Base-by-base conservation (phyloP, 1,139 yeast genomes). In the Hansenula sp. region DNA sequence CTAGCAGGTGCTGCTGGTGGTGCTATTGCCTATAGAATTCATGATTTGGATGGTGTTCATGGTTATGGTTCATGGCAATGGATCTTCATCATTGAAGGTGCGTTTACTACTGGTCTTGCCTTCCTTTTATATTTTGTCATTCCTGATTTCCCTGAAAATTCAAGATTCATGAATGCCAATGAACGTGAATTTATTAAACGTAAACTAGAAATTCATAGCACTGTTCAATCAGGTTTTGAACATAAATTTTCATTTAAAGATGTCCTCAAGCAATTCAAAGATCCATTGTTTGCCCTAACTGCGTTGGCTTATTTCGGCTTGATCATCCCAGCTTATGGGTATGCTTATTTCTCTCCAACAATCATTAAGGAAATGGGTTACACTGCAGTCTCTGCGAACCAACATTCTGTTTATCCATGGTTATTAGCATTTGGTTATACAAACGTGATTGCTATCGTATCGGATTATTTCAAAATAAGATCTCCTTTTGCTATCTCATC, bases 1-100 rank as follows among this genome's bases (percentile, higher is more conserved):
- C 52, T 72, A 30, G 85, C 91, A 24, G 90, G 93, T 59, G 95
- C 91, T 4, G 85, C 86, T 63, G 85, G 89, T 45, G 94, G 95
- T 46, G 77, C 88, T 42, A 75, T 87, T 47, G 87, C 87, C 25
- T 79, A 76, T 42, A 82, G 81, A 44, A 74, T 80, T 42, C 64
- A 75, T 57, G 76, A 71, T 44, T 61, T 81, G 49, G 67, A 73
- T 50, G 79, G 79, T 13, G 61, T 54, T 13, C 71, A 68, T 40
- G 82, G 82, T 8, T 54, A 70, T 36, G 69, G 81, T 6, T 68
- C 80, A 18, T 79, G 85, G 85, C 70, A 74, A 58, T 79, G 82
- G 77, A 68, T 79, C 45, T 79, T 76, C 54, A 83, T 54, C 44
- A 70, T 79, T 43, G 83, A 79, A 59, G 84, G 85, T 44, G 63